Evolutionary conservation across 306 rosid genomes (phyloP).

Genomic region (Benincasa hispida): DNA sequence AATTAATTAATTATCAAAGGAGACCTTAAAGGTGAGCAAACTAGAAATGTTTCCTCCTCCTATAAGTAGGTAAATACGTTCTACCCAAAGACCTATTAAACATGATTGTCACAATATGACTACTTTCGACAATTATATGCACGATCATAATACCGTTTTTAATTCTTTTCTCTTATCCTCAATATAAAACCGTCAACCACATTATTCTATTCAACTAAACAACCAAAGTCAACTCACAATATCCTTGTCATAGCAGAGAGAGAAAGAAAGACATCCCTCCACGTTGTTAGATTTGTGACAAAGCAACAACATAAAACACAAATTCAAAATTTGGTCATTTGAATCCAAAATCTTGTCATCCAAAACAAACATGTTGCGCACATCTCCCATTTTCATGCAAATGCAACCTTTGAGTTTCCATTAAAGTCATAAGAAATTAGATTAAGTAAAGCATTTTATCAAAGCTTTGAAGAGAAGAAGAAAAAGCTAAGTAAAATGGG

Average conservation of each 20-base stretch:
- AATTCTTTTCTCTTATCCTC: not conserved
- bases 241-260: not conserved
- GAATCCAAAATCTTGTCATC: not conserved
- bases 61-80: too few species aligned
- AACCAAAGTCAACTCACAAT: not conserved
- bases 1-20: too few species aligned
- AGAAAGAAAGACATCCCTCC: not conserved
- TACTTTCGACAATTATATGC: not conserved
- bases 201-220: not conserved
- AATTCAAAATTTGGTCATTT: not conserved
- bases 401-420: not conserved
- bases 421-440: not conserved
- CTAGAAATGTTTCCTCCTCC: too few species aligned
- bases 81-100: too few species aligned
- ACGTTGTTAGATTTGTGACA: not conserved
- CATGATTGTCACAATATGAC: too few species aligned
- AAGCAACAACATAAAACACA: not conserved
- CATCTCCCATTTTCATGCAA: not conserved
- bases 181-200: not conserved
- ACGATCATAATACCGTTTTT: too few species aligned
- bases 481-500: slow-evolving; percentile 18
- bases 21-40: too few species aligned
- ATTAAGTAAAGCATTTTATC: not conserved
- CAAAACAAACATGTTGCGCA: not conserved
- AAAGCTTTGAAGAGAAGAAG: not conserved